Evolutionary conservation across 176 grass and related monocot species (phyloP).

Genomic region (Triticum turgidum): DNA sequence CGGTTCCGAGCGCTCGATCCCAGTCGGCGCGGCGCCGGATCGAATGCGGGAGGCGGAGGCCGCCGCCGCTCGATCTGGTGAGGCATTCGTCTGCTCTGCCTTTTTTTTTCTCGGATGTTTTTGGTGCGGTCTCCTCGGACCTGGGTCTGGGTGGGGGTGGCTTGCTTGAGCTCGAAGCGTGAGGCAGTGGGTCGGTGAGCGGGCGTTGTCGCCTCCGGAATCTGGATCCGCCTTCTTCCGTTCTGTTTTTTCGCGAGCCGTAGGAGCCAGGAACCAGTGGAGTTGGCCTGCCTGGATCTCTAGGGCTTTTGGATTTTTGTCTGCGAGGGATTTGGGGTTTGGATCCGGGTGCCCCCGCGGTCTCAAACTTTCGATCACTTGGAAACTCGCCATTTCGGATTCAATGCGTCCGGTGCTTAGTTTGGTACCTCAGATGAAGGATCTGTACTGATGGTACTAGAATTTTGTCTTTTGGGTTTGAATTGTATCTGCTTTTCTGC

Average conservation of each 20-base stretch:
- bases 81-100: constrained; percentile 18
- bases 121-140: constrained; percentile 1
- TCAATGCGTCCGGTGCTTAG: neutral
- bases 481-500: neutral
- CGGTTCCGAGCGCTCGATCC: constrained; percentile 31
- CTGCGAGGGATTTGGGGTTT: constrained; percentile 27
- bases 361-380: constrained; percentile 2
- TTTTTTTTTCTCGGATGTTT: neutral
- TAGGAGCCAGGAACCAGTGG: constrained; percentile 1
- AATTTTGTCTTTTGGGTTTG: neutral
- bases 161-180: constrained; percentile 41
- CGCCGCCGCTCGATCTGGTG: constrained; percentile 51
- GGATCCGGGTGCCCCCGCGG: constrained; percentile 34
- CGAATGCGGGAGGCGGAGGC: constrained; percentile 43
- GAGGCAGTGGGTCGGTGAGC: constrained; percentile 29
- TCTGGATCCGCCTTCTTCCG: constrained; percentile 39
- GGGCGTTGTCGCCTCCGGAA: constrained; percentile 32
- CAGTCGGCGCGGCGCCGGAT: constrained; percentile 4
- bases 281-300: constrained; percentile 70
- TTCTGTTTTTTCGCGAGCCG: constrained; percentile 18
- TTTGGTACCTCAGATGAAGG: constrained; percentile 24
- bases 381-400: neutral
- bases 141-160: neutral
- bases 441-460: constrained; percentile 29
- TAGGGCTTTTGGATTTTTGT: constrained; percentile 25